phyloP scores from a whole-genome alignment of 2,329 filamentous ascomycete genomes.

The Chaetomiaceae sp. region DNA sequence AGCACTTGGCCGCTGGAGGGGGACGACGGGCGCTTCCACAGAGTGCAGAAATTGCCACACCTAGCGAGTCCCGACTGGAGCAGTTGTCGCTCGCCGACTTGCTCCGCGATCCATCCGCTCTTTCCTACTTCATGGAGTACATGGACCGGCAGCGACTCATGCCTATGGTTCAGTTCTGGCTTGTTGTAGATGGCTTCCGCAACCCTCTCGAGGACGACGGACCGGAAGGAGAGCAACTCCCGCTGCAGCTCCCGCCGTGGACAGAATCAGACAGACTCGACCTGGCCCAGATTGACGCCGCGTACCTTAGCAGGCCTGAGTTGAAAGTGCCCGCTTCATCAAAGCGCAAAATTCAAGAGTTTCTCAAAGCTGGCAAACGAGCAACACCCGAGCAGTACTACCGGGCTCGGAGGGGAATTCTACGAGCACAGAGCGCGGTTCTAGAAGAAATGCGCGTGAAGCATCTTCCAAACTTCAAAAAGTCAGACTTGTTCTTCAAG shows the following conservation, averaged over 20 bases:
- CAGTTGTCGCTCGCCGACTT: slow-evolving; percentile 77
- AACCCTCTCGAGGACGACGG: slow-evolving; percentile 83
- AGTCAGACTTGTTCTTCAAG: slow-evolving; percentile 93
- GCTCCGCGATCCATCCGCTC: slow-evolving; percentile 80
- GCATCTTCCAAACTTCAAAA: slow-evolving; percentile 82
- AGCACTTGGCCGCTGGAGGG: slow-evolving; percentile 68
- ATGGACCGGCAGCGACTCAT: slow-evolving; percentile 91
- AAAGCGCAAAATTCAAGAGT: slow-evolving; percentile 66
- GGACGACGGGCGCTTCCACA: slow-evolving; percentile 39
- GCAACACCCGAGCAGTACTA: slow-evolving; percentile 80
- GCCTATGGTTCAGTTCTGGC: slow-evolving; percentile 93
- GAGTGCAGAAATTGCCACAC: slow-evolving; percentile 25
- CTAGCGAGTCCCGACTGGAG: slow-evolving; percentile 59
- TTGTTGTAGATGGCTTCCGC: slow-evolving; percentile 93
- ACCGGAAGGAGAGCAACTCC: slow-evolving; percentile 62
- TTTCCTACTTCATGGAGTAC: slow-evolving; percentile 99
- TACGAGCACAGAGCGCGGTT: slow-evolving; percentile 76
- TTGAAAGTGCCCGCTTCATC: slow-evolving; percentile 70
- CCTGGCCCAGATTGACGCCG: slow-evolving; percentile 85
- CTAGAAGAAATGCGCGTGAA: slow-evolving; percentile 78
- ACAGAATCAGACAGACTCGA: slow-evolving; percentile 80
- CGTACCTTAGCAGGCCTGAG: slow-evolving; percentile 78
- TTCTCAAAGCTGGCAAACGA: slow-evolving; percentile 70
- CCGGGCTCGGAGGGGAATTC: slow-evolving; percentile 72
- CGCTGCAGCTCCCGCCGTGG: slow-evolving; percentile 64